These are phyloP conservation scores for Albatrellus ellisii DNA, from an alignment of 768 basidiomycete species.

Conservation along the genomic window DNA sequence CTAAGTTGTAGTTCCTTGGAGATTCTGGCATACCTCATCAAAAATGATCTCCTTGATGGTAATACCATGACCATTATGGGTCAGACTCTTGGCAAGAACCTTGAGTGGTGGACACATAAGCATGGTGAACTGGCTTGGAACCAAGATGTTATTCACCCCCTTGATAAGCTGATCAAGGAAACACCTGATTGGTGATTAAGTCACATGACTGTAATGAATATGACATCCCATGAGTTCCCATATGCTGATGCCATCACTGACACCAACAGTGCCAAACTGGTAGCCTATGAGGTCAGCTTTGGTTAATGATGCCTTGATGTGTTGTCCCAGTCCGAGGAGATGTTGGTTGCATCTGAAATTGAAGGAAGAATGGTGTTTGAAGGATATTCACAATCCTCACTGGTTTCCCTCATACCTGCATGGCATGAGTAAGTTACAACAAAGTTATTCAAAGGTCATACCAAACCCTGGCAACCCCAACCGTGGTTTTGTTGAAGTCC, in stretches of 20 bases:
- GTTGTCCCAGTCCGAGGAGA: slow-evolving; percentile 76
- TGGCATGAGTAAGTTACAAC: slow-evolving; percentile 9
- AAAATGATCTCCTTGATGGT: slow-evolving; percentile 83
- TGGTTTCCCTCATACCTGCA: slow-evolving; percentile 97
- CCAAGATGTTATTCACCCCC: slow-evolving; percentile 82
- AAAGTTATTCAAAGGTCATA: slow-evolving; percentile 26
- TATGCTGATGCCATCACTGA: slow-evolving; percentile 98
- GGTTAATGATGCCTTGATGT: slow-evolving; percentile 70
- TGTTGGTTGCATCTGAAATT: slow-evolving; percentile 84
- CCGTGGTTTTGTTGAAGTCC: slow-evolving; percentile 94
- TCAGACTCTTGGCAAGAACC: slow-evolving; percentile 79
- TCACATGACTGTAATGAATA: slow-evolving; percentile 97
- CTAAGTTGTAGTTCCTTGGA: too few relatives aligned
- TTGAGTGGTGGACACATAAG: slow-evolving; percentile 77
- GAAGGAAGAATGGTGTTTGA: not conserved
- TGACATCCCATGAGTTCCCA: slow-evolving; percentile 90
- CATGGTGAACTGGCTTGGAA: slow-evolving; percentile 59
- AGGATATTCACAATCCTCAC: slow-evolving; percentile 34
- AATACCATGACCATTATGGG: slow-evolving; percentile 88
- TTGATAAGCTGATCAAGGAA: slow-evolving; percentile 77
- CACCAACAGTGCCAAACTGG: slow-evolving; percentile 95
- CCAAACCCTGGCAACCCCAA: slow-evolving; percentile 96
- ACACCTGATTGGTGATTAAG: slow-evolving; percentile 91
- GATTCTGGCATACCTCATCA: slow-evolving; percentile 74
- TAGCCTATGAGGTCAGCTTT: slow-evolving; percentile 75